Conservation (phyloP, 176 grass and related monocot species). For the Canna indica region DNA sequence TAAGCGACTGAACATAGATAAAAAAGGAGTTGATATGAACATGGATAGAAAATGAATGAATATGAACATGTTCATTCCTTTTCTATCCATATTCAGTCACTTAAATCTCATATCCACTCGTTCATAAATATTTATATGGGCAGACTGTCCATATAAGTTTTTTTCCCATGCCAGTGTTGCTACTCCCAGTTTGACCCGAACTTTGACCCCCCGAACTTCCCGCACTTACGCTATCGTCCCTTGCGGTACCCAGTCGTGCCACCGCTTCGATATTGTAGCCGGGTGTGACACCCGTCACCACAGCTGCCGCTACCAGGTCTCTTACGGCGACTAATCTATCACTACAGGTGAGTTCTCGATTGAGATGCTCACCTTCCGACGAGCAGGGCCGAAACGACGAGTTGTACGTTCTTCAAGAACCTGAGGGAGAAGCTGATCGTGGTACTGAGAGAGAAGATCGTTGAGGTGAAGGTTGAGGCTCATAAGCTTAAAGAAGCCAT, state of each 20-base stretch:
- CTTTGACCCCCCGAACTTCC: conserved; percentile 62
- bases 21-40: no score
- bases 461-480: conserved; percentile 46
- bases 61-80: no score
- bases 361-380: conserved; percentile 76
- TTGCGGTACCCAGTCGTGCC: conserved; percentile 53
- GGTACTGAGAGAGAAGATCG: conserved; percentile 8
- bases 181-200: conserved; percentile 68
- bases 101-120: no score
- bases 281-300: conserved; percentile 65
- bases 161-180: conserved; percentile 77
- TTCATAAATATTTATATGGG: no score
- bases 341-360: conserved; percentile 69
- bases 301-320: conserved; percentile 82
- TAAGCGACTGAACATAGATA: no score
- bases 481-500: conserved; percentile 50
- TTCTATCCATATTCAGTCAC: no score
- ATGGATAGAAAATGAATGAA: no score
- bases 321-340: conserved; percentile 84
- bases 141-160: no score
- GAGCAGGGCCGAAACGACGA: conserved; percentile 66
- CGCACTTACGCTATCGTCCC: conserved; percentile 48
- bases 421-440: conserved; percentile 44
- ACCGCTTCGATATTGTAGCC: conserved; percentile 46
- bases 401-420: conserved; percentile 89